Evolutionary conservation across 2,329 filamentous ascomycete genomes (phyloP).

Genomic region (Cordyceps tenuipes): DNA sequence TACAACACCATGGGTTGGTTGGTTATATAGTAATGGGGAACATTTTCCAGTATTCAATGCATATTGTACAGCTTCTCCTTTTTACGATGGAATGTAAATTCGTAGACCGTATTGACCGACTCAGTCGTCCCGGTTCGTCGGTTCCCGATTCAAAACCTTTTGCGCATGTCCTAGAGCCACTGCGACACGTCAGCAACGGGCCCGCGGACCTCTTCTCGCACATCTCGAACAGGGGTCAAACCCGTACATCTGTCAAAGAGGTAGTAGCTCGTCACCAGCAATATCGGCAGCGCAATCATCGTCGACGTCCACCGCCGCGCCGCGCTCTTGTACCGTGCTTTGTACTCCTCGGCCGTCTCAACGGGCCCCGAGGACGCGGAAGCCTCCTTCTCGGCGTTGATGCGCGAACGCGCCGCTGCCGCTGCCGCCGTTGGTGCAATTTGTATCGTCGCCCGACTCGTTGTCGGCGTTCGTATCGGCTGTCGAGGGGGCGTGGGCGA

Average conservation of each 20-base stretch:
- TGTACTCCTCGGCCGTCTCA: constrained; percentile 27
- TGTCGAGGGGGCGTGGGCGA: background rate
- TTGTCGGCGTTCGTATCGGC: background rate
- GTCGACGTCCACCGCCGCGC: constrained; percentile 36
- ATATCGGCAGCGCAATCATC: constrained; percentile 45
- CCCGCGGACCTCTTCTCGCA: too few species aligned
- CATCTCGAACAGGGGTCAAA: background rate
- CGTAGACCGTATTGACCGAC: too few species aligned
- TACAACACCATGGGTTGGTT: background rate
- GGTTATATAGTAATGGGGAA: background rate
- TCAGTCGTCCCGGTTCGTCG: background rate
- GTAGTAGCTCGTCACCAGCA: constrained; percentile 47
- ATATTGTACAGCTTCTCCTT: background rate
- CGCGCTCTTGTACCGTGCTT: constrained; percentile 34
- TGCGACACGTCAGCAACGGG: constrained; percentile 7
- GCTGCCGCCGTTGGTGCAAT: constrained; percentile 13
- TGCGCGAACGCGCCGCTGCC: constrained; percentile 16
- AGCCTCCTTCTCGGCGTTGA: constrained; percentile 16
- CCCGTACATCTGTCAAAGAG: constrained; percentile 43
- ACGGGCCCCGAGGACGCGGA: constrained; percentile 3
- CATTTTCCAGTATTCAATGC: background rate
- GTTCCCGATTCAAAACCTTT: constrained; percentile 18
- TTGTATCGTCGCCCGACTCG: background rate
- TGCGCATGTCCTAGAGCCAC: constrained; percentile 24
- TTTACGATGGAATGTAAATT: background rate